Percentiles rank a stretch among this genome's conserved stretches.
Conservation (phyloP, 176 grass and related monocot species). For the Phragmites australis region DNA sequence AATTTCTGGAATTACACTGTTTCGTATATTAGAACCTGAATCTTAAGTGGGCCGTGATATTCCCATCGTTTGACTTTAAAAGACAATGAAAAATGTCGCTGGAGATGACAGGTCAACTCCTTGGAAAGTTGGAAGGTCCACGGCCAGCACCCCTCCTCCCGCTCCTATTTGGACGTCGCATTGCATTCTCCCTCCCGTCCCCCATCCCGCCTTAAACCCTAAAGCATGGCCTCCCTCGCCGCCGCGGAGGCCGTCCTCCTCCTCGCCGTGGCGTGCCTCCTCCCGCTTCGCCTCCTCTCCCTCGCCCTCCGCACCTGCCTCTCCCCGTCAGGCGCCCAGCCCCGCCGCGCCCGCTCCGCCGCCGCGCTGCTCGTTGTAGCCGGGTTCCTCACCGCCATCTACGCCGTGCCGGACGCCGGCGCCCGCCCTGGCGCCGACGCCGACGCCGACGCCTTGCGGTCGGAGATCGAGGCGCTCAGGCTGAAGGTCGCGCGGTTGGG, state of each 20-base stretch:
- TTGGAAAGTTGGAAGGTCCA: not conserved
- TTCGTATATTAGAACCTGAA: too few relatives aligned
- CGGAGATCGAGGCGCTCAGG: slow-evolving; percentile 60
- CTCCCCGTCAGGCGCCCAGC: not conserved
- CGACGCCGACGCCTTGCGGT: slow-evolving; percentile 27
- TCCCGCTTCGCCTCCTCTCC: slow-evolving; percentile 52
- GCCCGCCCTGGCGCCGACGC: not conserved
- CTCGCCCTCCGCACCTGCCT: slow-evolving; percentile 1
- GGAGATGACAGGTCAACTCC: not conserved
- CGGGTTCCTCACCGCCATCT: slow-evolving; percentile 46
- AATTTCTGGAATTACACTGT: too few relatives aligned
- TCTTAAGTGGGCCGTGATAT: too few relatives aligned
- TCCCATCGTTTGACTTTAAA: too few relatives aligned
- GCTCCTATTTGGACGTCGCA: slow-evolving; percentile 19
- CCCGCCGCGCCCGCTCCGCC: not conserved
- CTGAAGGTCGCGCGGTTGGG: slow-evolving; percentile 60
- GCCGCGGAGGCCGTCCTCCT: slow-evolving; percentile 34
- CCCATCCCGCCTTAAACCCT: slow-evolving; percentile 33
- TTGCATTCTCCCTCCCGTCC: too few relatives aligned
- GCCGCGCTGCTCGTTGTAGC: slow-evolving; percentile 37
- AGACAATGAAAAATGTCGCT: not conserved
- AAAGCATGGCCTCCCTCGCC: slow-evolving; percentile 47
- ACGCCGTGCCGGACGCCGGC: slow-evolving; percentile 34
- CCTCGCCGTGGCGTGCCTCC: slow-evolving; percentile 36
- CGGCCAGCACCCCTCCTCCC: not conserved